Evolutionary conservation across 371 early-diverging fungal genomes (phyloP), one percentile per base, ranked within the genome.

Genomic region (Circinella minor): DNA sequence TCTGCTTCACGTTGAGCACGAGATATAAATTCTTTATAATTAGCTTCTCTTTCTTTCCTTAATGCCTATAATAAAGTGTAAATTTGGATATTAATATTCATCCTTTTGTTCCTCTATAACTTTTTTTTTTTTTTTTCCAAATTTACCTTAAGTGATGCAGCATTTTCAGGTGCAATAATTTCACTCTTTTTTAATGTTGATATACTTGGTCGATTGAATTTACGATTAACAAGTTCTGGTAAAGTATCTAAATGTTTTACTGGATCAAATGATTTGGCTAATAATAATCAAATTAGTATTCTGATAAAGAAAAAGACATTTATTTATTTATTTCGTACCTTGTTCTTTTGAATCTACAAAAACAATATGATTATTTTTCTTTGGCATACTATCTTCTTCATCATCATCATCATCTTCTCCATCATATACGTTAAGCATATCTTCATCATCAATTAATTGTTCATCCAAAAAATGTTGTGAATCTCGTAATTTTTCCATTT

Each of bases 291-390:
- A 51, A 18, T 14, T 0, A 49, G 3, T 27, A 4, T 5, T 69
- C 38, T 54, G 62, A 7, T 34, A 36, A n/a, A n/a, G n/a, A n/a
- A 48, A 1, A 4, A 6, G 3, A 15, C 39, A 37, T n/a, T 51
- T 61, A 3, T 5, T 3, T 9, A 57, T 43, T 39, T 43, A 15
- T 8, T 15, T 0, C 8, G 4, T 63, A 87, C 90, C 91, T 75
- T 95, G 86, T 43, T 86, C 81, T 61, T 93, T 93, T 65, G 78
- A 81, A 66, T 96, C 96, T 5, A 97, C 96, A 86, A 98, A 98
- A 38, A 98, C 89, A 55, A 91, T 92, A 74, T 97, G 97, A 43
- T 86, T 90, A 37, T 89, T 83, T 69, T 85, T 88, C 36, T 66
- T 73, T 17, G 77, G 68, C 43, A 76, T 63, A 34, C 48, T 57